These are phyloP conservation scores for Pyricularia sp. DNA, from an alignment of 2,329 filamentous ascomycete genomes.

Conservation along the genomic window DNA sequence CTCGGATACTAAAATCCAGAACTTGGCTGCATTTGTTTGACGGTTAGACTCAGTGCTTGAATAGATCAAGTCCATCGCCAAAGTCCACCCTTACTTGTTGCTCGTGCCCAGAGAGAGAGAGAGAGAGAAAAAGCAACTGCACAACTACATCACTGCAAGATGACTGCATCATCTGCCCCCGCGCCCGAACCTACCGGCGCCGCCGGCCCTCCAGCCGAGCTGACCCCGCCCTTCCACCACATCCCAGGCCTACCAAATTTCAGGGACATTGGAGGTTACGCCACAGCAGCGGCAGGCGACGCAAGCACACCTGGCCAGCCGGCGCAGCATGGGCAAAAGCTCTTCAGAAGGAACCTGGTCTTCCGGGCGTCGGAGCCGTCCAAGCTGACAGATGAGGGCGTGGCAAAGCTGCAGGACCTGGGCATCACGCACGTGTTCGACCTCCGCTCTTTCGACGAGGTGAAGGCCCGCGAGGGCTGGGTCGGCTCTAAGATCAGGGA, in stretches of 20 bases:
- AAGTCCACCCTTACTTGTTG: neutral
- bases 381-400: slow-evolving; percentile 42
- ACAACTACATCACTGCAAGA: neutral
- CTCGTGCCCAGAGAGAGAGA: neutral
- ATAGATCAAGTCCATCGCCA: neutral
- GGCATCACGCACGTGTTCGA: slow-evolving; percentile 61
- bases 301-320: too few relatives aligned
- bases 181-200: neutral
- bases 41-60: neutral
- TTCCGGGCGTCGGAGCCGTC: slow-evolving; percentile 64
- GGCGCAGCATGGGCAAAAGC: neutral
- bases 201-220: slow-evolving; percentile 7
- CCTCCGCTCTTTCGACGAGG: slow-evolving; percentile 53
- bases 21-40: neutral
- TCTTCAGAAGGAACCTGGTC: slow-evolving; percentile 26
- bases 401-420: slow-evolving; percentile 39
- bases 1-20: neutral
- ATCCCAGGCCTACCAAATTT: slow-evolving; percentile 58
- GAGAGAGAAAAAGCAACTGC: neutral
- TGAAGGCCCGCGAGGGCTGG: slow-evolving; percentile 30
- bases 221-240: slow-evolving; percentile 36
- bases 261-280: slow-evolving; percentile 56
- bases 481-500: slow-evolving; percentile 27
- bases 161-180: neutral
- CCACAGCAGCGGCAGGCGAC: slow-evolving; percentile 18